Evolutionary conservation across 2,329 filamentous ascomycete species (phyloP).

Genomic region (Annulohypoxylon truncatum): DNA sequence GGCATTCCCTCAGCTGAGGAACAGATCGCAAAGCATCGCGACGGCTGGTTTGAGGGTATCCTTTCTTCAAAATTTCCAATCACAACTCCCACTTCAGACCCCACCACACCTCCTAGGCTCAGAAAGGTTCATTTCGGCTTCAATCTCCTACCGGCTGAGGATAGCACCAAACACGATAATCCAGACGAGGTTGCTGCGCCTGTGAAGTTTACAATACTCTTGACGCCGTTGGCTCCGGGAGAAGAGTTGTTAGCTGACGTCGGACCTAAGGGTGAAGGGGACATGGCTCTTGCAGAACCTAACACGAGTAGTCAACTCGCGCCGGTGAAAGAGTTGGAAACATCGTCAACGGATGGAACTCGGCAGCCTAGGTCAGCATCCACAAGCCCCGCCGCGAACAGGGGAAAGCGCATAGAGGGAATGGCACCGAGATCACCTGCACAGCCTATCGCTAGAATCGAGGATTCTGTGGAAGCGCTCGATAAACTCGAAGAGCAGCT

Average conservation of each 20-base stretch:
- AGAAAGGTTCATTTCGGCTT: constrained; percentile 61
- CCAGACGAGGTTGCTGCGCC: constrained; percentile 44
- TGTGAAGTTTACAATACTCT: constrained; percentile 59
- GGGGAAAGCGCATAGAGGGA: constrained; percentile 52
- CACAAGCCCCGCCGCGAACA: constrained; percentile 48
- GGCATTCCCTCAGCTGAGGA: constrained; percentile 45
- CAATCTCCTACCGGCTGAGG: constrained; percentile 60
- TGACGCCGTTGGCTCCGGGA: constrained; percentile 45
- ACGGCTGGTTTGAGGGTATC: constrained; percentile 49
- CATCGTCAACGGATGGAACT: constrained; percentile 16
- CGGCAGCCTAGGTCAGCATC: constrained; percentile 36
- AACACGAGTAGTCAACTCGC: constrained; percentile 26
- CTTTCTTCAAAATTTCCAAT: constrained; percentile 41
- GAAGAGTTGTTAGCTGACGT: constrained; percentile 41
- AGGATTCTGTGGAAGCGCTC: constrained; percentile 72
- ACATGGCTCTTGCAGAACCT: constrained; percentile 41
- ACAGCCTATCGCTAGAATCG: constrained; percentile 61
- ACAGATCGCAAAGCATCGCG: constrained; percentile 49
- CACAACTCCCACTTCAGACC: constrained; percentile 27
- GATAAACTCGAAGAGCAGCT: constrained; percentile 71
- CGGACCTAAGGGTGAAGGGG: constrained; percentile 19
- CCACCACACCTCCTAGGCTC: constrained; percentile 10
- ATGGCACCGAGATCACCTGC: constrained; percentile 51
- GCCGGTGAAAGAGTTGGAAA: constrained; percentile 31
- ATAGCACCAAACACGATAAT: constrained; percentile 42